Conservation (phyloP, 2,329 filamentous ascomycete species). For the Sphaceloma murrayae region DNA sequence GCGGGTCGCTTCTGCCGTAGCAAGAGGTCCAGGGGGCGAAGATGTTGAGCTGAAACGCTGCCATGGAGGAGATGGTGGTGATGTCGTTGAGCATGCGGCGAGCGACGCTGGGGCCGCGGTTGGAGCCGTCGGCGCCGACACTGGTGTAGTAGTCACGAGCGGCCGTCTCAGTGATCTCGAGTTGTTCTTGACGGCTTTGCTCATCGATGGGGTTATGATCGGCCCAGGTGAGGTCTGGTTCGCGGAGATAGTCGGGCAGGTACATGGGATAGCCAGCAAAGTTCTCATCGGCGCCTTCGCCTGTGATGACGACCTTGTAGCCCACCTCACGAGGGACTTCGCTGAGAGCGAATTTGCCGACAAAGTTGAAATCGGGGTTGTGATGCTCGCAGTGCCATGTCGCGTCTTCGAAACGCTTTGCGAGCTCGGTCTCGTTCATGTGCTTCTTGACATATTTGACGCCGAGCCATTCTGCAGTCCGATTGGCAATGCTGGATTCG, state of each 20-base stretch:
- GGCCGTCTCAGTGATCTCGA: constrained; percentile 23
- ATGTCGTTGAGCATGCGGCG: constrained; percentile 34
- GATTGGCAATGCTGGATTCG: constrained; percentile 42
- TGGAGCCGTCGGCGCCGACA: constrained; percentile 25
- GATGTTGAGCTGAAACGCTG: constrained; percentile 29
- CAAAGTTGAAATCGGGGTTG: constrained; percentile 43
- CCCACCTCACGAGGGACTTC: constrained; percentile 37
- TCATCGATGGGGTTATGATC: constrained; percentile 23
- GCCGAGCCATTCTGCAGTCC: constrained; percentile 41
- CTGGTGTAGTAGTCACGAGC: constrained; percentile 24
- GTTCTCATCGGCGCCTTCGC: constrained; percentile 39
- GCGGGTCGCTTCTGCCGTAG: constrained; percentile 26
- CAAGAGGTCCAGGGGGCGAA: constrained; percentile 30
- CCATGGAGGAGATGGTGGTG: constrained; percentile 30
- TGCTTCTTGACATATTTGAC: constrained; percentile 37
- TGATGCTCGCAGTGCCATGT: constrained; percentile 39
- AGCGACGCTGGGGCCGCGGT: constrained; percentile 25
- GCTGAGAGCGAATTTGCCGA: constrained; percentile 45
- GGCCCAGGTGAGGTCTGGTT: constrained; percentile 34
- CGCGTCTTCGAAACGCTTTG: constrained; percentile 36
- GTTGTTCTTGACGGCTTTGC: constrained; percentile 20
- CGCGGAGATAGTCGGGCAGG: constrained; percentile 40
- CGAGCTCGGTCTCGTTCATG: constrained; percentile 38
- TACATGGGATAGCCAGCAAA: constrained; percentile 46
- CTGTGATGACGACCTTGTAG: constrained; percentile 46